These are phyloP conservation scores for Pseudogymnoascus sp. DNA, from an alignment of 2,329 filamentous ascomycete species.

Conservation along the genomic window DNA sequence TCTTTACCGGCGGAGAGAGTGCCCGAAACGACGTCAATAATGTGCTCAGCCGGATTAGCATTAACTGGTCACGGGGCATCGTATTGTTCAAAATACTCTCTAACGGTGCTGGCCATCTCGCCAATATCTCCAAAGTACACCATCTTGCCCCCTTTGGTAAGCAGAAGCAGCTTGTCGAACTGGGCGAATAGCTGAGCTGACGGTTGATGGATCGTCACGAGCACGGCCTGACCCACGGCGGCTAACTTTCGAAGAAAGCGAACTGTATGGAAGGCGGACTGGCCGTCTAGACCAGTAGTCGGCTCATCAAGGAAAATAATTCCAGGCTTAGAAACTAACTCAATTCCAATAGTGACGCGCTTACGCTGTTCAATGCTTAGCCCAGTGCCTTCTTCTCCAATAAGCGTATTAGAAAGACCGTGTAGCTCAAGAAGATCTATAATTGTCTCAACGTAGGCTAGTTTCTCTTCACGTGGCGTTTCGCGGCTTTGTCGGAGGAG, in stretches of 20 bases:
- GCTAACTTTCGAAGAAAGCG: conserved; percentile 54
- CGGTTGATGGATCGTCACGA: conserved; percentile 49
- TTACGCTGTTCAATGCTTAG: conserved; percentile 55
- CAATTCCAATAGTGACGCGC: conserved; percentile 51
- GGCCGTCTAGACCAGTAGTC: conserved; percentile 52
- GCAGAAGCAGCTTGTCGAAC: conserved; percentile 54
- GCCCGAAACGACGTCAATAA: conserved; percentile 36
- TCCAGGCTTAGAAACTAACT: conserved; percentile 47
- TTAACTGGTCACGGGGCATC: conserved; percentile 43
- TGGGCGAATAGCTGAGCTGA: conserved; percentile 43
- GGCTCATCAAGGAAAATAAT: conserved; percentile 56
- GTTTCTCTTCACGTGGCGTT: conserved; percentile 64
- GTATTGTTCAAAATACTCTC: conserved; percentile 54
- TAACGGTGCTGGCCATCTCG: conserved; percentile 45
- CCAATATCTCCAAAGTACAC: conserved; percentile 64
- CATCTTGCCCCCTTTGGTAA: conserved; percentile 55
- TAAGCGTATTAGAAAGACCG: conserved; percentile 56
- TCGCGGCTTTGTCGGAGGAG: conserved; percentile 73
- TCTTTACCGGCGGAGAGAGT: conserved; percentile 39
- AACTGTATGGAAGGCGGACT: conserved; percentile 56
- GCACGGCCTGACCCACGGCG: conserved; percentile 42
- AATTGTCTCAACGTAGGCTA: conserved; percentile 80
- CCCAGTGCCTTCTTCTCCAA: conserved; percentile 53
- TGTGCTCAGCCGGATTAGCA: conserved; percentile 42
- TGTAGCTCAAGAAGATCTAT: conserved; percentile 53